These are phyloP conservation scores for Mytilinidion resinicola DNA, from an alignment of 495 filamentous ascomycete species.

Conservation along the genomic window DNA sequence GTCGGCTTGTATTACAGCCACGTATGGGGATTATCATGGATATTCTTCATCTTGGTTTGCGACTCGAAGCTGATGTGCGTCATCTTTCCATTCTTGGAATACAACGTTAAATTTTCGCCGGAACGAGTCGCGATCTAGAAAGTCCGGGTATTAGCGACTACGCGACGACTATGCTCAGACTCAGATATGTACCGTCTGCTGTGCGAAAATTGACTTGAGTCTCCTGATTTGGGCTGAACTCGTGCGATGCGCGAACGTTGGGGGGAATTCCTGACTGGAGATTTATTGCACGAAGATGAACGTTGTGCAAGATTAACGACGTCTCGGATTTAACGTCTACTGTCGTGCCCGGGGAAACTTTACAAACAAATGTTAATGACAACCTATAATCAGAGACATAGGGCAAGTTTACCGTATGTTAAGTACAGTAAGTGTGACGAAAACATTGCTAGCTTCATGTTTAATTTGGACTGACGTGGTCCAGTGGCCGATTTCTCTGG, in stretches of 20 bases:
- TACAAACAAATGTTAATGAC: too few relatives aligned
- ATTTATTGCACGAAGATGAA: background rate
- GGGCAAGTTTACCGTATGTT: background rate
- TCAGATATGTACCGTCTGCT: background rate
- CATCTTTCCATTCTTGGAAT: too few relatives aligned
- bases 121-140: too few relatives aligned
- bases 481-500: background rate
- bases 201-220: background rate
- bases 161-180: too few relatives aligned
- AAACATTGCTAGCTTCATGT: background rate
- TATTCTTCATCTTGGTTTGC: too few relatives aligned
- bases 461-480: background rate
- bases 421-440: background rate
- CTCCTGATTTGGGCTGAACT: background rate
- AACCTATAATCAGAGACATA: too few relatives aligned
- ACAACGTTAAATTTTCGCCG: too few relatives aligned
- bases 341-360: background rate
- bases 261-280: background rate
- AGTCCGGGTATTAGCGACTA: too few relatives aligned
- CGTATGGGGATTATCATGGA: too few relatives aligned
- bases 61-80: too few relatives aligned
- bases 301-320: background rate
- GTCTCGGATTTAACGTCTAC: background rate
- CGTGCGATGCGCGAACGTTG: background rate
- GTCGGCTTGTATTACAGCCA: too few relatives aligned